Evolutionary conservation across 768 basidiomycete genomes (phyloP).

Genomic region (Hericium alpestre): DNA sequence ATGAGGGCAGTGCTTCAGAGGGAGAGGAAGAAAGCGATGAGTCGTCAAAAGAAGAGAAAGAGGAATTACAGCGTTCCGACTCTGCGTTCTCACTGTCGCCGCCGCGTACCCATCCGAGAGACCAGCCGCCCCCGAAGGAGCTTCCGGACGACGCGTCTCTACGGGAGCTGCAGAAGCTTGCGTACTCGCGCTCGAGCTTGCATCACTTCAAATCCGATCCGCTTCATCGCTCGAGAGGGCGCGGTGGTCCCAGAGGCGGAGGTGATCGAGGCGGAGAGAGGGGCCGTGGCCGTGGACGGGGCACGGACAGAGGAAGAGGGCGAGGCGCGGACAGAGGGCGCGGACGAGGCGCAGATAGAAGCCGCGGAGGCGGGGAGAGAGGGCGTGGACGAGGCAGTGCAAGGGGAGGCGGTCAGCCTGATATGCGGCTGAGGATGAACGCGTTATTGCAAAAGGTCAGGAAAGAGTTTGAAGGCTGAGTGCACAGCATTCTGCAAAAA

Average conservation of each 20-base stretch:
- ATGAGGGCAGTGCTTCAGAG: conserved; percentile 3
- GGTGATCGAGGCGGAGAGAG: background rate
- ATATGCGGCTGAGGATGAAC: conserved; percentile 83
- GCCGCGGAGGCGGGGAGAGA: conserved; percentile 1
- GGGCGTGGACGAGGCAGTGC: conserved; percentile 18
- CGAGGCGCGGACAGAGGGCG: conserved; percentile 12
- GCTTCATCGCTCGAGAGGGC: conserved; percentile 21
- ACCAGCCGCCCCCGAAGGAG: background rate
- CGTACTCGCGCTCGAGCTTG: conserved; percentile 48
- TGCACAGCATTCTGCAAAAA: too few relatives aligned
- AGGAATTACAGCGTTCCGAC: too few relatives aligned
- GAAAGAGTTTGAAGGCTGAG: conserved; percentile 34
- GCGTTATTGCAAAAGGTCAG: conserved; percentile 82
- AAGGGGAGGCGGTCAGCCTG: conserved; percentile 36
- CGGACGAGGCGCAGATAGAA: conserved; percentile 11
- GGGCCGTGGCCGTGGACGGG: conserved; percentile 6
- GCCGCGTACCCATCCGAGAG: background rate
- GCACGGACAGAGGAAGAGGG: conserved; percentile 12
- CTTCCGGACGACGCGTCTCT: conserved; percentile 24
- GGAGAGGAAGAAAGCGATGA: conserved; percentile 2
- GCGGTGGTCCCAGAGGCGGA: conserved; percentile 9
- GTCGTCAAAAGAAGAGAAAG: conserved; percentile 1
- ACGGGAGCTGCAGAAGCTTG: conserved; percentile 51
- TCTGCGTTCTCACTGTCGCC: background rate
- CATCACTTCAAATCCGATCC: conserved; percentile 48